Conservation (phyloP, 2,329 filamentous ascomycete genomes). For the Neocucurbitaria cava region DNA sequence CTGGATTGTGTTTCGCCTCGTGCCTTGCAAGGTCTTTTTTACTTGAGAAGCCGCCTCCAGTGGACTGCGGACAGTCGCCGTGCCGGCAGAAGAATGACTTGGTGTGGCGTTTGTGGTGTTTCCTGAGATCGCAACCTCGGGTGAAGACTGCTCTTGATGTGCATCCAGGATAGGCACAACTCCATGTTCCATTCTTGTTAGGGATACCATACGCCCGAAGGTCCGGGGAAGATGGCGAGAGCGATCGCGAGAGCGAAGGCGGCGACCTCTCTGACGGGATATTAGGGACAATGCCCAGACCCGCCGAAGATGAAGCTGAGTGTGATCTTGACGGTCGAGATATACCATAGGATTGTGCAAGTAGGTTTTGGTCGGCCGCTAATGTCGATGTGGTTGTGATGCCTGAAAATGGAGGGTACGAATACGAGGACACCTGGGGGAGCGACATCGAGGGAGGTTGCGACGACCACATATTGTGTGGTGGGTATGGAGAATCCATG, state of each 20-base stretch:
- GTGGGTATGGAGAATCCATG: constrained; percentile 43
- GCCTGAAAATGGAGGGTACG: constrained; percentile 41
- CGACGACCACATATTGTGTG: constrained; percentile 40
- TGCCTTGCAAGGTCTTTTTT: constrained; percentile 69
- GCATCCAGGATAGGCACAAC: constrained; percentile 65
- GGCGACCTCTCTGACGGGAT: constrained; percentile 38
- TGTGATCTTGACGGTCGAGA: constrained; percentile 43
- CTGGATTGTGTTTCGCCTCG: constrained; percentile 68
- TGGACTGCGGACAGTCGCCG: constrained; percentile 64
- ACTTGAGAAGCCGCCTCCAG: constrained; percentile 65
- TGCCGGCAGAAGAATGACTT: constrained; percentile 68
- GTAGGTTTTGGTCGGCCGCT: constrained; percentile 31
- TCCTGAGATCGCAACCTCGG: constrained; percentile 66
- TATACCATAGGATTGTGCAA: constrained; percentile 26
- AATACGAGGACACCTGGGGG: constrained; percentile 42
- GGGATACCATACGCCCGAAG: constrained; percentile 52
- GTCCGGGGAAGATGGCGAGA: constrained; percentile 50
- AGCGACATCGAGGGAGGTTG: constrained; percentile 37
- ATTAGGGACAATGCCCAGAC: constrained; percentile 34
- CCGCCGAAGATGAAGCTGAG: constrained; percentile 42
- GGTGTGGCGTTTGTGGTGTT: constrained; percentile 68
- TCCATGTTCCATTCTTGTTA: constrained; percentile 61
- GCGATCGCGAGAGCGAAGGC: constrained; percentile 44
- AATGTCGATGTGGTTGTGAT: constrained; percentile 34
- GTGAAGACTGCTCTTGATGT: constrained; percentile 65